These are phyloP conservation scores for sunflower (Helianthus annuus) DNA, from an alignment of 129 eudicot genomes.

Conservation along the genomic window HanXRQr2.0-SUNRISE NC_035439.2:114105553-114106052, in stretches of 20 bases:
- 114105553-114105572: not conserved
- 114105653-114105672: not conserved
- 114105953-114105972: no score
- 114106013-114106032: not conserved
- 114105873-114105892: not conserved
- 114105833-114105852: conserved; percentile 2
- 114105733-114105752: not conserved
- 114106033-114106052: not conserved
- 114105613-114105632: no score
- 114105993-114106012: no score
- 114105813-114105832: conserved; percentile 7
- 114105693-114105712: not conserved
- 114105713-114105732: not conserved
- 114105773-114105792: not conserved
- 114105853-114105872: not conserved
- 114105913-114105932: not conserved
- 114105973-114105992: no score
- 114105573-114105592: no score
- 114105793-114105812: not conserved
- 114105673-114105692: not conserved
- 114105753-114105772: not conserved
- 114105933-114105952: no score
- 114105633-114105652: no score
- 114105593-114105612: no score
- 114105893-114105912: not conserved